phyloP scores from a whole-genome alignment of 2,329 filamentous ascomycete species.

The Colletotrichum tamarilloi region DNA sequence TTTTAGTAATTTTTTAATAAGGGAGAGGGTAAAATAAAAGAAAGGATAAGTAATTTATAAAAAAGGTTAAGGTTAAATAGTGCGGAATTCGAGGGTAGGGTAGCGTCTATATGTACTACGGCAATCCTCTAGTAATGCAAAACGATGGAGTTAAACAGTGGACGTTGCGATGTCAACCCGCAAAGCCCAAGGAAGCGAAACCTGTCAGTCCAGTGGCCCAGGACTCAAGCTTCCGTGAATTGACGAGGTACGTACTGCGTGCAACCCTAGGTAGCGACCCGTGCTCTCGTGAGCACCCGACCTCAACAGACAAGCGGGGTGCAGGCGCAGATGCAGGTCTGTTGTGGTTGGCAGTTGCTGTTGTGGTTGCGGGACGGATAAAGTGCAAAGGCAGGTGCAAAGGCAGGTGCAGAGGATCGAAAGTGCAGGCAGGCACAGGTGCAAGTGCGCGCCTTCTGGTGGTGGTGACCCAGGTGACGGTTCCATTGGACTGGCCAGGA shows the following conservation, averaged over 20 bases:
- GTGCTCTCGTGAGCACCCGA: not conserved
- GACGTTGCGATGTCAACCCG: not conserved
- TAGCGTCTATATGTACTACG: no score
- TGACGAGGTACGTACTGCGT: not conserved
- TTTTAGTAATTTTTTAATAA: no score
- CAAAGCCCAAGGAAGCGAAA: not conserved
- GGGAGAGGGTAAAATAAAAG: no score
- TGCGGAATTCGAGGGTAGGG: no score
- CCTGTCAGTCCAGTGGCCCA: not conserved
- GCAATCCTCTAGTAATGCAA: no score
- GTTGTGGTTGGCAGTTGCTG: no score
- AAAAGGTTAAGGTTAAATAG: no score
- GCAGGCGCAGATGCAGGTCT: not conserved
- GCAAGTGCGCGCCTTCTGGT: not conserved
- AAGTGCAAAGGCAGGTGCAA: no score
- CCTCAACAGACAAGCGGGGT: not conserved
- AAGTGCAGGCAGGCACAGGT: not conserved
- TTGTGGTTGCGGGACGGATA: no score
- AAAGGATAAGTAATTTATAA: no score
- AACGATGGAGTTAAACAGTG: no score
- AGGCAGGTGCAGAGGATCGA: not conserved
- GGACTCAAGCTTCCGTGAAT: not conserved
- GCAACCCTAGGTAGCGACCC: not conserved
- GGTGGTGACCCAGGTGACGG: conserved; percentile 1
- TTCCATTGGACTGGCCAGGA: not conserved